phyloP scores from a whole-genome alignment of 1,139 yeast genomes.

The Debaryomyces fabryi region DNA sequence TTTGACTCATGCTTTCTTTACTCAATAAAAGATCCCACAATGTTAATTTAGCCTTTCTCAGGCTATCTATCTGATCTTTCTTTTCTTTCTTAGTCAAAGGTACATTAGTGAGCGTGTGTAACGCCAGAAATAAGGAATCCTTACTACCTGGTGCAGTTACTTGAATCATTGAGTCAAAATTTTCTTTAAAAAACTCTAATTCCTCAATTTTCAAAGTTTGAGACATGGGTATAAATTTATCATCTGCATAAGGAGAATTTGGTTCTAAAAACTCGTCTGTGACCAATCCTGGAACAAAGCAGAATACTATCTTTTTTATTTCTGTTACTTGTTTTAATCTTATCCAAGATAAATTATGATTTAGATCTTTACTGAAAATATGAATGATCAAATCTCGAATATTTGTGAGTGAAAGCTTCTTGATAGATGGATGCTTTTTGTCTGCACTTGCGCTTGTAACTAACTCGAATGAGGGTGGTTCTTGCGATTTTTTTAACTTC shows the following conservation, averaged over 20 bases:
- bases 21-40: constrained; percentile 57
- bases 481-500: constrained; percentile 36
- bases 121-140: constrained; percentile 56
- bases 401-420: constrained; percentile 40
- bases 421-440: constrained; percentile 12
- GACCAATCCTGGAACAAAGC: constrained; percentile 70
- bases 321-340: constrained; percentile 26
- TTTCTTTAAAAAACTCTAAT: constrained; percentile 38
- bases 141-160: constrained; percentile 64
- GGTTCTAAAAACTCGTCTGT: constrained; percentile 35
- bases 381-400: constrained; percentile 57
- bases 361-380: constrained; percentile 40
- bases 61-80: constrained; percentile 32
- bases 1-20: constrained; percentile 44
- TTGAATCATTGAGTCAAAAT: constrained; percentile 46
- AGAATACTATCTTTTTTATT: constrained; percentile 53
- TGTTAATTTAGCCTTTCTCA: constrained; percentile 45
- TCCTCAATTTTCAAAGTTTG: constrained; percentile 18
- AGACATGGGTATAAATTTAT: constrained; percentile 12
- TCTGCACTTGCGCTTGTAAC: constrained; percentile 17
- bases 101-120: constrained; percentile 56
- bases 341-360: constrained; percentile 41
- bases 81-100: constrained; percentile 61
- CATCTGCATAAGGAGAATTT: not conserved
- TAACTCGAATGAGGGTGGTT: constrained; percentile 30